phyloP scores from a whole-genome alignment of 352 stramenopile species.

The Elongisporangium undulatum region DNA sequence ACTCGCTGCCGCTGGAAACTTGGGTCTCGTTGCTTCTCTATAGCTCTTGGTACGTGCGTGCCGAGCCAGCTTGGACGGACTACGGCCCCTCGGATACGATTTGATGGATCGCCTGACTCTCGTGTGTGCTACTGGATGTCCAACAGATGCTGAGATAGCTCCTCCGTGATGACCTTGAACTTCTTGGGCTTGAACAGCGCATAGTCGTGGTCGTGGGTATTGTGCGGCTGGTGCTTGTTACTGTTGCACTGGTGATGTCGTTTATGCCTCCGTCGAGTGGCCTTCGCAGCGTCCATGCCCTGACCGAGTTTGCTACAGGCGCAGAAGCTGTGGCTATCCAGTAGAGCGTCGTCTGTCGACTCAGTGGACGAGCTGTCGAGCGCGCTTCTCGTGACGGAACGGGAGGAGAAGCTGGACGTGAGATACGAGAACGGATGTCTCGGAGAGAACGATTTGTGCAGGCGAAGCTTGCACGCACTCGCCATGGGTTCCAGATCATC shows the following conservation, averaged over 20 bases:
- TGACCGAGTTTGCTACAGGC: conserved; percentile 1
- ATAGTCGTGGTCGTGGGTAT: background rate
- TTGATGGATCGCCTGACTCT: too few relatives aligned
- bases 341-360: conserved; percentile 3
- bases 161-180: background rate
- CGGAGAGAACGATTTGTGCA: background rate
- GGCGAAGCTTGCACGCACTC: conserved; percentile 3
- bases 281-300: conserved; percentile 2
- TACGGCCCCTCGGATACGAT: background rate
- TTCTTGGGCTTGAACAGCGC: conserved; percentile 7
- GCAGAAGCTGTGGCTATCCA: conserved; percentile 5
- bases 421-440: background rate
- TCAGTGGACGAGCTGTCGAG: background rate
- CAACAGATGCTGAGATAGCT: conserved; percentile 18
- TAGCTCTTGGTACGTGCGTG: background rate
- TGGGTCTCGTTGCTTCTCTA: background rate
- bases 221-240: conserved; percentile 13
- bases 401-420: background rate
- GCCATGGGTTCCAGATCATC: background rate
- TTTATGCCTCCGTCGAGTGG: background rate
- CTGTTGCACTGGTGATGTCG: background rate
- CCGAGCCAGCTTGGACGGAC: conserved; percentile 18
- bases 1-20: background rate
- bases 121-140: conserved; percentile 4
- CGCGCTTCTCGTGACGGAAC: background rate